Base-by-base conservation (phyloP, 2,329 filamentous ascomycete genomes). In the Nigrospora oryzae region DNA sequence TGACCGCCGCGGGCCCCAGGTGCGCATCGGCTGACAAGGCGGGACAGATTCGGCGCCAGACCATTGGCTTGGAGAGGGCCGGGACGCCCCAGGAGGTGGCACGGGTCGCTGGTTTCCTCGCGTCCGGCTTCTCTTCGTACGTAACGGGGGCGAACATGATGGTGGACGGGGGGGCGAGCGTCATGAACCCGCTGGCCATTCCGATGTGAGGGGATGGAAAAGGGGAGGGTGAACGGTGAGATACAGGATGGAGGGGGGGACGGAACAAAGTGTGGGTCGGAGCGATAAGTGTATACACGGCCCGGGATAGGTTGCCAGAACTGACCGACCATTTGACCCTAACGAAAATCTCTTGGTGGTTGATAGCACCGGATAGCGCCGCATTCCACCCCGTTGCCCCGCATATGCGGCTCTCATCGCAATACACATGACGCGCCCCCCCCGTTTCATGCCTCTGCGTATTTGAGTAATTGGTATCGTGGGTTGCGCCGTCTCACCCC, bases 71-170 rank as follows among this genome's bases (percentile, higher is more conserved):
- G 15, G 79, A 81, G 59, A 67, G 78, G 46, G 68, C 75, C 10
- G 79, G 78, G 0, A 56, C 69, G 15, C 75, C 78, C 0, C 70
- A 73, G 42, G 79, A 83, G 55, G 75, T 83, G 11, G 79, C 70
- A 1, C 63, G 75, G 33, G 77, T 81, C 3, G 78, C 74, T 1
- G 79, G 79, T 0, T 83, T 83, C 55, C 62, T 83, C 49, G 77
- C 79, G 3, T 77, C 71, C 58, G 77, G 77, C 0, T 83, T 83
- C 58, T 78, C 74, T 49, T 75, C 70, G 45, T 83, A 83, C 59
- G 69, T 83, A 37, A 82, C 75, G 1, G 79, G 79, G 2, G 68
- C 75, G 2, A 82, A 83, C 56, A 59, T 83, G 53, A 70, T 81
- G 13, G 77, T 82, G 13, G 79, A 83, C 62, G 79, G 77, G 4